Percentiles rank a stretch among this genome's conserved stretches.
Conservation (phyloP, 176 grass and related monocot species). For the Bothriochloa decipiens region DNA sequence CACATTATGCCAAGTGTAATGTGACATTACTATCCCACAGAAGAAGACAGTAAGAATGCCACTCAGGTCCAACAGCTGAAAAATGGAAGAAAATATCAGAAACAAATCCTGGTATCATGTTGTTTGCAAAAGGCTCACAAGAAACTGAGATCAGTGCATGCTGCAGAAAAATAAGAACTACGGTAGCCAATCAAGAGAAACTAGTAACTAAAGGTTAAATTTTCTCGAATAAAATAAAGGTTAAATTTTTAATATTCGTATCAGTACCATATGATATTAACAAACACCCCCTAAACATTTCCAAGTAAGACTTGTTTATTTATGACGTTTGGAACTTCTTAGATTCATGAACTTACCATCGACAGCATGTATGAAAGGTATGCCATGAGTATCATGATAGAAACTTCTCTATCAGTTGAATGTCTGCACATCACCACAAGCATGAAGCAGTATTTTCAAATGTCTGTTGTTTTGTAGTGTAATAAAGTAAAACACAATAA, state of each 20-base stretch:
- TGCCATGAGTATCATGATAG: constrained; percentile 97
- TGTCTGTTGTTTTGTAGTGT: not conserved
- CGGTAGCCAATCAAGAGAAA: not conserved
- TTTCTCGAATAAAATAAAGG: too few species aligned
- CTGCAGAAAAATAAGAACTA: constrained; percentile 3
- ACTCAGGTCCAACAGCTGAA: constrained; percentile 91
- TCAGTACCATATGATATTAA: constrained; percentile 12
- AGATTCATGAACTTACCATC: constrained; percentile 61
- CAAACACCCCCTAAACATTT: not conserved
- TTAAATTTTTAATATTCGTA: not conserved
- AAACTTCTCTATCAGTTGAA: constrained; percentile 96
- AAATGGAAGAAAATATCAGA: constrained; percentile 37
- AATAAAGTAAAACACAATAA: constrained; percentile 33
- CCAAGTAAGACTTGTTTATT: not conserved
- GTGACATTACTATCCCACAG: constrained; percentile 99
- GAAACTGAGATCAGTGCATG: constrained; percentile 22
- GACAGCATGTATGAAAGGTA: constrained; percentile 96
- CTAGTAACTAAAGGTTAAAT: not conserved
- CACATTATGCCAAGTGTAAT: constrained; percentile 99
- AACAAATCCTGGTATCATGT: constrained; percentile 21
- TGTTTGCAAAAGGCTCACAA: not conserved
- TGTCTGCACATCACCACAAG: constrained; percentile 56
- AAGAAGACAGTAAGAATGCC: constrained; percentile 97
- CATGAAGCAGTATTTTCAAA: constrained; percentile 7
- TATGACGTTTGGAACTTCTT: constrained; percentile 12